Percentiles rank a stretch among this genome's conserved stretches.
Conservation (phyloP, 352 stramenopile genomes). For the Aphanomyces astaci region DNA sequence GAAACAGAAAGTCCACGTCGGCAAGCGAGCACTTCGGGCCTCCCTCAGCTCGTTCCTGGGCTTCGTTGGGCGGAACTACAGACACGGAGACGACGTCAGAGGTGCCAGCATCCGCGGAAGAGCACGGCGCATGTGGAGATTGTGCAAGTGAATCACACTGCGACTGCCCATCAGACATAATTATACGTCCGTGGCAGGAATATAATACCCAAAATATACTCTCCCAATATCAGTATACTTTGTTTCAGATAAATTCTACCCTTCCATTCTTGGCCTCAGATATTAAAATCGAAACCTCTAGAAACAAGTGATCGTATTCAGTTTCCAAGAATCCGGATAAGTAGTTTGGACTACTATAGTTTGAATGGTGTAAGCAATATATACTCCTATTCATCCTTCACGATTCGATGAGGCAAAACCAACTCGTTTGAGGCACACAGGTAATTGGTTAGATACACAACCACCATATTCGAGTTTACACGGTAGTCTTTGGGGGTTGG, state of each 20-base stretch:
- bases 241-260: neutral
- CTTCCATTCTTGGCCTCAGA: neutral
- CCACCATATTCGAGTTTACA: too few relatives aligned
- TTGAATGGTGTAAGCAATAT: too few relatives aligned
- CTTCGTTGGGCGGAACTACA: neutral
- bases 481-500: too few relatives aligned
- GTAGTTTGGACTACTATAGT: too few relatives aligned
- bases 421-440: too few relatives aligned
- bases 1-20: constrained; percentile 19
- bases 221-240: neutral
- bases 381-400: too few relatives aligned
- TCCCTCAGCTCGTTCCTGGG: neutral
- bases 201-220: constrained; percentile 1
- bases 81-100: neutral
- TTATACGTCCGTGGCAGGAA: constrained; percentile 13
- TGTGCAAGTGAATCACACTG: constrained; percentile 8
- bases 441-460: too few relatives aligned
- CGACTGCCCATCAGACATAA: constrained; percentile 8
- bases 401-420: too few relatives aligned
- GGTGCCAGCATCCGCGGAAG: neutral
- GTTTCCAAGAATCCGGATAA: constrained; percentile 9
- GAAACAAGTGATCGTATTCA: neutral
- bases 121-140: neutral
- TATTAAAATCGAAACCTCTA: constrained; percentile 7
- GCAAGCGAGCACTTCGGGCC: constrained; percentile 6